Conservation (phyloP, 192 early-diverging fungal genomes). For the Phlyctochytrium arcticum region DNA sequence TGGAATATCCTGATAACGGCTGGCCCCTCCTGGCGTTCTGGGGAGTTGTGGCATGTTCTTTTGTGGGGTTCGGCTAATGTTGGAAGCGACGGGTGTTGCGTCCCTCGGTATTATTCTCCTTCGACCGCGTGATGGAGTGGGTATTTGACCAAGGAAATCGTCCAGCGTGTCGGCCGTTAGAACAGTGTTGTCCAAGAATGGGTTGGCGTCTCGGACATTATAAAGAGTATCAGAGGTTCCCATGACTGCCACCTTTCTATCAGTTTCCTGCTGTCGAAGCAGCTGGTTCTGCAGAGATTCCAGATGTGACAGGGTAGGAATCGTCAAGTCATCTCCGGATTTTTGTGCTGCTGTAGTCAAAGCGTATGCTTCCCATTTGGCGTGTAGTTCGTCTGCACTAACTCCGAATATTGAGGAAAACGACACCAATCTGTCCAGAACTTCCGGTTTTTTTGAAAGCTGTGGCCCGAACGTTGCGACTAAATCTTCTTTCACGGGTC, state of each 20-base stretch:
- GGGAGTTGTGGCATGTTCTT: background rate
- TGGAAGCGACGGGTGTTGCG: background rate
- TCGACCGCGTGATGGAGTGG: conserved; percentile 1
- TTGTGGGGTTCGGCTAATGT: background rate
- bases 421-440: conserved; percentile 19
- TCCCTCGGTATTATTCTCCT: conserved; percentile 16
- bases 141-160: background rate
- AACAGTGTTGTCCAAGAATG: conserved; percentile 10
- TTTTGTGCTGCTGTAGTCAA: conserved; percentile 5
- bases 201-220: conserved; percentile 7
- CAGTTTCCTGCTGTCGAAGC: conserved; percentile 10
- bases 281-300: conserved; percentile 22
- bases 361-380: conserved; percentile 47
- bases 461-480: conserved; percentile 21
- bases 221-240: conserved; percentile 14
- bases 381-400: conserved; percentile 35
- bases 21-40: conserved; percentile 18
- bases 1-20: background rate
- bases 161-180: conserved; percentile 11
- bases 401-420: conserved; percentile 19
- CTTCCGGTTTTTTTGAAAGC: conserved; percentile 6
- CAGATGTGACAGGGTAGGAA: conserved; percentile 24
- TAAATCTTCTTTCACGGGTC: conserved; percentile 3
- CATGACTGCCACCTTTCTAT: conserved; percentile 19
- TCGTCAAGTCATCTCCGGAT: conserved; percentile 10